A percentile compares a stretch with the other conserved stretches of the same genome.
Conservation (phyloP, 2,329 filamentous ascomycete genomes). For the Zymoseptoria brevis region DNA sequence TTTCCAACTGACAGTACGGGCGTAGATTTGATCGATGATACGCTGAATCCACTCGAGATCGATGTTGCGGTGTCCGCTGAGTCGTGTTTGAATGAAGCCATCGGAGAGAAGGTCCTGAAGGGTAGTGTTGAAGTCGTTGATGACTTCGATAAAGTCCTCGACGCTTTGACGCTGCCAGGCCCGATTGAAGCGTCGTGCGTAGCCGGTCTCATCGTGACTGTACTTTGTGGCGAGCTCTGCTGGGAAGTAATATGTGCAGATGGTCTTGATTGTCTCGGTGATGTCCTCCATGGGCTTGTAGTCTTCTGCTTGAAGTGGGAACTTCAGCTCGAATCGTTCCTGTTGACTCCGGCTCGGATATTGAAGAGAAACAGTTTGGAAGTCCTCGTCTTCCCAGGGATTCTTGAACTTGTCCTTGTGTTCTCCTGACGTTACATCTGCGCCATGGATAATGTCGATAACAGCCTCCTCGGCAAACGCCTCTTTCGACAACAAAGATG, state of each 20-base stretch:
- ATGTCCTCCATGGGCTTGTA: constrained; percentile 56
- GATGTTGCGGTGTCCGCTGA: constrained; percentile 60
- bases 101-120: constrained; percentile 58
- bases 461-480: constrained; percentile 21
- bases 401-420: constrained; percentile 41
- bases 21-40: constrained; percentile 71
- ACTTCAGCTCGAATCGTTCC: constrained; percentile 61
- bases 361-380: constrained; percentile 53
- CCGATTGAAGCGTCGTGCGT: constrained; percentile 68
- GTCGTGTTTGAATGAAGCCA: constrained; percentile 63
- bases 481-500: constrained; percentile 15
- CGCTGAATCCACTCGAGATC: constrained; percentile 64
- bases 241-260: constrained; percentile 69
- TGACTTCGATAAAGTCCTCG: constrained; percentile 61
- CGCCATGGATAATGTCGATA: constrained; percentile 34
- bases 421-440: constrained; percentile 34
- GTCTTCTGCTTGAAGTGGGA: constrained; percentile 59
- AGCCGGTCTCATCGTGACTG: constrained; percentile 62
- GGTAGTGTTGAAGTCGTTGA: constrained; percentile 69
- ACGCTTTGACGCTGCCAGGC: constrained; percentile 59
- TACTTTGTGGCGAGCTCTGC: constrained; percentile 60
- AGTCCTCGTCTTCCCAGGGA: constrained; percentile 36
- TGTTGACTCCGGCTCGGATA: constrained; percentile 60
- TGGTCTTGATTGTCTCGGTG: constrained; percentile 48
- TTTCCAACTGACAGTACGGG: constrained; percentile 82